phyloP scores from a whole-genome alignment of 2,329 filamentous ascomycete species.

The Aspergillus latus region DNA sequence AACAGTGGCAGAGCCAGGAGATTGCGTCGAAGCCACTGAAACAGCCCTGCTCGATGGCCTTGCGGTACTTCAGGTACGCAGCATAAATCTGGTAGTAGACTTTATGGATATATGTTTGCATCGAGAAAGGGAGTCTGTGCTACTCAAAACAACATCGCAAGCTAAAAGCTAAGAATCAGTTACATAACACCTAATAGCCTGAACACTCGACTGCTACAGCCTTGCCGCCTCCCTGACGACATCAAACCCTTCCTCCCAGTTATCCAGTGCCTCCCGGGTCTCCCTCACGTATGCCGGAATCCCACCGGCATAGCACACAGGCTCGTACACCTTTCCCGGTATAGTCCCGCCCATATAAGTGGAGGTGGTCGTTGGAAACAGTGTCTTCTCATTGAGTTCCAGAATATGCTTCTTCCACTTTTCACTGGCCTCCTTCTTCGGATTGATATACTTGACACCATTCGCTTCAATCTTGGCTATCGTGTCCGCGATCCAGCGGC shows the following conservation, averaged over 20 bases:
- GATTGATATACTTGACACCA: slow-evolving; percentile 53
- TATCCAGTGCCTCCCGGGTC: slow-evolving; percentile 14
- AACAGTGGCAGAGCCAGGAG: too few species aligned
- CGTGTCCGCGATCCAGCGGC: slow-evolving; percentile 32
- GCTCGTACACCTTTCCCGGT: slow-evolving; percentile 55
- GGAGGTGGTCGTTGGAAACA: slow-evolving; percentile 52
- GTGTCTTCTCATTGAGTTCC: slow-evolving; percentile 46
- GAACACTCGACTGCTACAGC: not conserved
- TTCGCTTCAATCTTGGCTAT: slow-evolving; percentile 52
- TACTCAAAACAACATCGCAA: too few species aligned
- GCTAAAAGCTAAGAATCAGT: too few species aligned
- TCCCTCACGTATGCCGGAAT: slow-evolving; percentile 20
- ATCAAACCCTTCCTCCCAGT: slow-evolving; percentile 7
- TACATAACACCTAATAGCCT: too few species aligned
- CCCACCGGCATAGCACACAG: slow-evolving; percentile 45
- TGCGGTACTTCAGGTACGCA: too few species aligned
- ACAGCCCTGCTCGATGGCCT: too few species aligned
- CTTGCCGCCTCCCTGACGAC: not conserved
- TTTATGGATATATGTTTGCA: too few species aligned
- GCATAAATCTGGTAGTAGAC: too few species aligned
- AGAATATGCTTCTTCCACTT: slow-evolving; percentile 53
- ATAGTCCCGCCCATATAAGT: slow-evolving; percentile 60
- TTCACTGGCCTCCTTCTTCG: slow-evolving; percentile 46
- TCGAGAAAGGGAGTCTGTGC: too few species aligned
- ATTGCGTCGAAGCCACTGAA: too few species aligned